These are phyloP conservation scores for Obba rivulosa DNA, from an alignment of 768 basidiomycete genomes.

Conservation along the genomic window DNA sequence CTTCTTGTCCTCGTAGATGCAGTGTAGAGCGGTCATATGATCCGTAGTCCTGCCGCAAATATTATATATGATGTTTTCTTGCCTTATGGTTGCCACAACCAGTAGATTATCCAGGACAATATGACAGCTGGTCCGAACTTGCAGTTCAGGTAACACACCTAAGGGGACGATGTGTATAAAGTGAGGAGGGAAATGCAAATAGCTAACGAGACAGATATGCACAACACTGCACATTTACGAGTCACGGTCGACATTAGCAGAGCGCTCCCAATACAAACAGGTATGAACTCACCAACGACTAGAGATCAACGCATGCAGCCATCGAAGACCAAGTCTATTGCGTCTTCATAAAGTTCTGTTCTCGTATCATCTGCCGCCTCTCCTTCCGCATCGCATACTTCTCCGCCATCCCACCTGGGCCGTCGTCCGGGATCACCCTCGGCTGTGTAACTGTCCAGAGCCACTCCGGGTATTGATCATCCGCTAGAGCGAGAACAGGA, in stretches of 20 bases:
- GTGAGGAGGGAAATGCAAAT: not conserved
- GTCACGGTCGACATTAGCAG: not conserved
- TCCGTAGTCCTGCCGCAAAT: too few species aligned
- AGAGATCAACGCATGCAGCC: too few species aligned
- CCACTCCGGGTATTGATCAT: conserved; percentile 87
- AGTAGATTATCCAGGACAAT: too few species aligned
- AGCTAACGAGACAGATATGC: conserved; percentile 5
- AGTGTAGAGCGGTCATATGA: not conserved
- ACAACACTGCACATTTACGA: conserved; percentile 1
- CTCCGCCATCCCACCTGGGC: conserved; percentile 65
- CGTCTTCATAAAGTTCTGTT: conserved; percentile 81
- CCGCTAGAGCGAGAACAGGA: conserved; percentile 68
- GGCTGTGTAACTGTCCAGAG: conserved; percentile 74
- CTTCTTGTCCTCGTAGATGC: not conserved
- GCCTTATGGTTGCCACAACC: too few species aligned
- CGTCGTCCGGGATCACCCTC: conserved; percentile 59
- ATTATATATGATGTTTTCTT: too few species aligned
- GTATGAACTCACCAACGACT: not conserved
- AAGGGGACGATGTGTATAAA: not conserved
- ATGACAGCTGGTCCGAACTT: too few species aligned
- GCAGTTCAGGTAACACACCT: too few species aligned
- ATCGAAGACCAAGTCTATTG: conserved; percentile 35
- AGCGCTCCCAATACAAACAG: not conserved
- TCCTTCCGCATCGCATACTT: conserved; percentile 46
- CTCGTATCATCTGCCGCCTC: conserved; percentile 69